Conservation (phyloP, 176 grass and related monocot species). For the Otatea glauca region DNA sequence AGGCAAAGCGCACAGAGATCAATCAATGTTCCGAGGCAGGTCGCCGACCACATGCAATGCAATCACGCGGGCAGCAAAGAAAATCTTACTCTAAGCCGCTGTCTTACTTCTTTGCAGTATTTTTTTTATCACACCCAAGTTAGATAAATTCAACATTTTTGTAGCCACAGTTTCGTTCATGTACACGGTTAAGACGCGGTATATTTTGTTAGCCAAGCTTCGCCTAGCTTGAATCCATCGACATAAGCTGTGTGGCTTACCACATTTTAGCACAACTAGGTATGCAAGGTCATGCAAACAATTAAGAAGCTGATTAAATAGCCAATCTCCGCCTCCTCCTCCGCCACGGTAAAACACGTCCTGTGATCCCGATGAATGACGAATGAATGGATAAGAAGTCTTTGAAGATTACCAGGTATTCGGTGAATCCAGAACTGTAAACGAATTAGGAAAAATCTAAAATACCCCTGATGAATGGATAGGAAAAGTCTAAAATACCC, state of each 20-base stretch:
- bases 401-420: too few relatives aligned
- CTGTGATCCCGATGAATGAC: too few relatives aligned
- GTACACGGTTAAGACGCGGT: background rate
- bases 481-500: too few relatives aligned
- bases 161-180: background rate
- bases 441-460: too few relatives aligned
- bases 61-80: background rate
- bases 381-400: too few relatives aligned
- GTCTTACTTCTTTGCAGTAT: background rate
- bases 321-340: too few relatives aligned
- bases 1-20: background rate
- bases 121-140: background rate
- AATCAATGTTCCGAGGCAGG: conserved; percentile 18
- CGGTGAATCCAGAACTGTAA: too few relatives aligned
- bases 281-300: background rate
- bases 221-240: background rate
- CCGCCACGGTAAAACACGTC: too few relatives aligned
- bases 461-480: too few relatives aligned
- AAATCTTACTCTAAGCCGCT: too few relatives aligned
- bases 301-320: background rate
- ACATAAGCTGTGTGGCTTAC: background rate
- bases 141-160: background rate
- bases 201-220: too few relatives aligned
- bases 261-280: background rate
- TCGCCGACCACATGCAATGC: background rate